Conservation (phyloP, 305 asterid genomes). For the Vinca major region DNA sequence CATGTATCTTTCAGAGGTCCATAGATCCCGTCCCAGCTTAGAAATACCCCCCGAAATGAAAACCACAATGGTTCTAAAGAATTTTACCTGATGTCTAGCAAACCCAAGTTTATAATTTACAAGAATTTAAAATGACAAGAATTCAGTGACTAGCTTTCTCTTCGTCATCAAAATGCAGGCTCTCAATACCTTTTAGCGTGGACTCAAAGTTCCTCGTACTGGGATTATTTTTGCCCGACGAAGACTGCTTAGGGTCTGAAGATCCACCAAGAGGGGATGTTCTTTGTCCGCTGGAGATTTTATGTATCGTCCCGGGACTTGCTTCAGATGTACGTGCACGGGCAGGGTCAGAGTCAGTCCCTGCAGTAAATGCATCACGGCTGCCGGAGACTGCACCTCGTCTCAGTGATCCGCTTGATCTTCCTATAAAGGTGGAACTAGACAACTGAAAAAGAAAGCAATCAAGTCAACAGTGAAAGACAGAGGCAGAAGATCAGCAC, state of each 20-base stretch:
- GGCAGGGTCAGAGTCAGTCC: conserved; percentile 55
- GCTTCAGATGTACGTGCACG: conserved; percentile 66
- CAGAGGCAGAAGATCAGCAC: neutral
- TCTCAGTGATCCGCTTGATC: conserved; percentile 64
- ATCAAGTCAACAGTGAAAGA: neutral
- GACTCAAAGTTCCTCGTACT: conserved; percentile 55
- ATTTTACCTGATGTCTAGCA: conserved; percentile 26
- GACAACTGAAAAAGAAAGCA: conserved; percentile 29
- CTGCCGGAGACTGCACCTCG: conserved; percentile 57
- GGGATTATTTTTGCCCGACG: conserved; percentile 44
- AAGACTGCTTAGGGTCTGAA: conserved; percentile 43
- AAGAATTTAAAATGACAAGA: no score
- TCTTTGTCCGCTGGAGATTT: conserved; percentile 50
- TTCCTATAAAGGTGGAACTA: conserved; percentile 36
- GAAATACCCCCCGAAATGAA: conserved; percentile 19
- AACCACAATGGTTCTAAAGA: conserved; percentile 14
- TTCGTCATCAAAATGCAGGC: conserved; percentile 56
- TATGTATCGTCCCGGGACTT: conserved; percentile 53
- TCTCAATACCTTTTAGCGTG: conserved; percentile 64
- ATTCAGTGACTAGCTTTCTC: conserved; percentile 37
- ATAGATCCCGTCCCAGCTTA: conserved; percentile 20
- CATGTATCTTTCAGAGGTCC: neutral
- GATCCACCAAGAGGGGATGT: conserved; percentile 52
- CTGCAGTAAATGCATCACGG: conserved; percentile 48
- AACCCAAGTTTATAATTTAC: conserved; percentile 26